These are phyloP conservation scores for Alternaria brassicae DNA, from an alignment of 2,329 filamentous ascomycete genomes.

Conservation along the genomic window DNA sequence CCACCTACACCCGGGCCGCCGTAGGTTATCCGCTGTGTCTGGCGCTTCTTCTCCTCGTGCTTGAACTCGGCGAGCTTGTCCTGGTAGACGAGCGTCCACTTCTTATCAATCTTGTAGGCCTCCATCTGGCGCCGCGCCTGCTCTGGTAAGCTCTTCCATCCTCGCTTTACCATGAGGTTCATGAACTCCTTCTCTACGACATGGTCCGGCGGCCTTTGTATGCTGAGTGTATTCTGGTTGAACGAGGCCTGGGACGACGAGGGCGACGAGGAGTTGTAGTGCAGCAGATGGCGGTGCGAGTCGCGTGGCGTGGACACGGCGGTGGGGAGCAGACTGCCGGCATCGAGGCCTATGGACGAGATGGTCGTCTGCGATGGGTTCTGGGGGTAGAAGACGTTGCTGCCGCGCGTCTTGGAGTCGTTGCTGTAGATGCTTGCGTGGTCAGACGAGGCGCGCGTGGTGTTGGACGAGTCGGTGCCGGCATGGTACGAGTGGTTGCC, in stretches of 20 bases:
- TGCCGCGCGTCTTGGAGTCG: conserved; percentile 65
- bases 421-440: conserved; percentile 70
- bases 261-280: conserved; percentile 54
- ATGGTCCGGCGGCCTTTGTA: conserved; percentile 77
- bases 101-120: conserved; percentile 91
- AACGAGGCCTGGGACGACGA: conserved; percentile 60
- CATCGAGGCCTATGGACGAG: conserved; percentile 54
- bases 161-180: conserved; percentile 94
- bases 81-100: conserved; percentile 97
- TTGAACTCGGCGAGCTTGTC: conserved; percentile 93
- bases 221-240: conserved; percentile 63
- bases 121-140: conserved; percentile 95
- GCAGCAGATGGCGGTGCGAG: conserved; percentile 52
- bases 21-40: conserved; percentile 71
- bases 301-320: conserved; percentile 51
- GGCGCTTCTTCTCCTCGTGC: conserved; percentile 87
- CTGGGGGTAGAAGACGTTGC: conserved; percentile 58
- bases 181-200: conserved; percentile 91
- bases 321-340: conserved; percentile 49
- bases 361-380: conserved; percentile 64
- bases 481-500: conserved; percentile 34
- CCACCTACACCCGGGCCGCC: conserved; percentile 55
- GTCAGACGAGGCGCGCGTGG: conserved; percentile 66
- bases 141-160: conserved; percentile 96
- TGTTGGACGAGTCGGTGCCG: conserved; percentile 54